Percentiles rank a stretch among this genome's conserved stretches.
Conservation (phyloP, 1,284 basidiomycete genomes). For the Tremellales sp. region DNA sequence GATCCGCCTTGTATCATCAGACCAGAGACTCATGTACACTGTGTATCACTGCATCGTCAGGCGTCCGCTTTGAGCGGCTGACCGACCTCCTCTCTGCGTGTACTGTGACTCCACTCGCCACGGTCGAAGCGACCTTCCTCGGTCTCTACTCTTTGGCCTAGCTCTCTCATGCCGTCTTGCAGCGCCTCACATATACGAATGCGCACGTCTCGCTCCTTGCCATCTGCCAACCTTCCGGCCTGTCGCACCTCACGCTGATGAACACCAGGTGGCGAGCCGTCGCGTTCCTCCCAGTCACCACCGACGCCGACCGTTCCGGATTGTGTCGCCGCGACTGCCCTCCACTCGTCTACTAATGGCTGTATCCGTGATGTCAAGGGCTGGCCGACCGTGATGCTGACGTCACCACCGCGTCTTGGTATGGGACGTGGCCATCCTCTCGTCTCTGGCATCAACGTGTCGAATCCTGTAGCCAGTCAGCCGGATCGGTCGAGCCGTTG, state of each 20-base stretch:
- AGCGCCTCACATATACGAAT: slow-evolving; percentile 31
- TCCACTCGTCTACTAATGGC: slow-evolving; percentile 40
- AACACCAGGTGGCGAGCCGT: slow-evolving; percentile 10
- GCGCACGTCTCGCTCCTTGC: slow-evolving; percentile 26
- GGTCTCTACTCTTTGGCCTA: slow-evolving; percentile 42
- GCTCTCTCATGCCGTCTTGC: slow-evolving; percentile 30
- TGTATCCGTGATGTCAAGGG: slow-evolving; percentile 37
- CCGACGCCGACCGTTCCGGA: slow-evolving; percentile 26
- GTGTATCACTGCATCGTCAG: not conserved
- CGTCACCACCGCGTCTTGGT: slow-evolving; percentile 36
- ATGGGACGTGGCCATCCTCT: slow-evolving; percentile 50
- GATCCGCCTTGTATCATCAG: slow-evolving; percentile 5
- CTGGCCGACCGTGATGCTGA: slow-evolving; percentile 44
- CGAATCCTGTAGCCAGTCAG: slow-evolving; percentile 59
- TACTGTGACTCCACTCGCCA: slow-evolving; percentile 37
- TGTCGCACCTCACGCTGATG: slow-evolving; percentile 22
- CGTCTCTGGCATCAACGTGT: slow-evolving; percentile 82
- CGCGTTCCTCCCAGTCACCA: slow-evolving; percentile 20
- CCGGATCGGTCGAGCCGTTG: not conserved
- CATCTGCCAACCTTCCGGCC: slow-evolving; percentile 21
- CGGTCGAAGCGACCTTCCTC: slow-evolving; percentile 42
- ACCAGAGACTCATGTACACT: not conserved
- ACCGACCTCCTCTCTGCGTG: slow-evolving; percentile 3
- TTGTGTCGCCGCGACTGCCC: slow-evolving; percentile 16
- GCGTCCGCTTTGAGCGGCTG: slow-evolving; percentile 1